A percentile compares a stretch with the other conserved stretches of the same genome.
Conservation (phyloP, 495 filamentous ascomycete species). For the Aspergillus ostianus region DNA sequence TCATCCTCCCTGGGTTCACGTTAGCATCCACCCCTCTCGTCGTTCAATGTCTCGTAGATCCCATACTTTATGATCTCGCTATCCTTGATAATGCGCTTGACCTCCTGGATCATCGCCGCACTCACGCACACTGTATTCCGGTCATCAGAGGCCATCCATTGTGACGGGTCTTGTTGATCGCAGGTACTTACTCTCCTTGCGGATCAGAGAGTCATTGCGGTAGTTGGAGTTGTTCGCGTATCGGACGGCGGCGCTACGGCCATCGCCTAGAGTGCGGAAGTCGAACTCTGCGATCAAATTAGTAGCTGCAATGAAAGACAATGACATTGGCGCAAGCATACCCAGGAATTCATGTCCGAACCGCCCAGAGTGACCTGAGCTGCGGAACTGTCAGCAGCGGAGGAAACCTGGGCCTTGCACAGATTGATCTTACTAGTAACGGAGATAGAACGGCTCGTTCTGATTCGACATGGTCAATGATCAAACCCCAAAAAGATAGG, state of each 20-base stretch:
- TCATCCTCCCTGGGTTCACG: constrained; percentile 78
- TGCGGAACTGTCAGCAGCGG: constrained; percentile 54
- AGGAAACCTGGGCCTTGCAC: constrained; percentile 38
- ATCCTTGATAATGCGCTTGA: constrained; percentile 94
- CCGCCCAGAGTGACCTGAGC: constrained; percentile 95
- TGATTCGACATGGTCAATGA: constrained; percentile 44
- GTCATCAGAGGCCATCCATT: constrained; percentile 22
- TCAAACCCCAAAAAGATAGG: neutral
- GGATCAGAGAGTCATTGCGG: constrained; percentile 95
- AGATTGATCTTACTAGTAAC: constrained; percentile 78
- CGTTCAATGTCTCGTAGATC: neutral
- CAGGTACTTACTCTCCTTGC: constrained; percentile 89
- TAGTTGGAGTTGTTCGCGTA: constrained; percentile 99
- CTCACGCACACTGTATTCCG: constrained; percentile 86
- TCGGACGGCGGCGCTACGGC: constrained; percentile 88
- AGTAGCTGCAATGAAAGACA: constrained; percentile 20
- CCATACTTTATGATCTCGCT: constrained; percentile 97
- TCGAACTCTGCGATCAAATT: constrained; percentile 76
- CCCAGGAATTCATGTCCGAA: constrained; percentile 99
- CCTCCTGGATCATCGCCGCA: constrained; percentile 85
- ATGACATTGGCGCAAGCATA: constrained; percentile 35
- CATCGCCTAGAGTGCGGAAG: constrained; percentile 88
- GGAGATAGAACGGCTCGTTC: constrained; percentile 87
- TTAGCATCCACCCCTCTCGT: constrained; percentile 14
- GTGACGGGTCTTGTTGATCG: constrained; percentile 1